Percentiles rank a stretch among this genome's conserved stretches.
phyloP scores from a whole-genome alignment of 2,329 filamentous ascomycete genomes.

The Colletotrichum camelliae region DNA sequence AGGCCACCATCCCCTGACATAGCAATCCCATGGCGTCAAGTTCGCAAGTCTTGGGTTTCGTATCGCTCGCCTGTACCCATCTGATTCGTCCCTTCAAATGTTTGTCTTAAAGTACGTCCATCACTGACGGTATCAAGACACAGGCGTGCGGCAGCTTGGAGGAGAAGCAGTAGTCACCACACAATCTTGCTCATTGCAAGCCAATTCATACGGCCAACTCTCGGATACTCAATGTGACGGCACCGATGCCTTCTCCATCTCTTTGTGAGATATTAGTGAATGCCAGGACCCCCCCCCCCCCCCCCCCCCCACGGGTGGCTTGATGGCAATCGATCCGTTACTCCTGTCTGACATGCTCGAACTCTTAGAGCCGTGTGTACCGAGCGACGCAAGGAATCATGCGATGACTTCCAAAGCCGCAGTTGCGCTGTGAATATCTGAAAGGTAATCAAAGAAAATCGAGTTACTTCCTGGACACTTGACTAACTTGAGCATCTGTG shows the following conservation, averaged over 20 bases:
- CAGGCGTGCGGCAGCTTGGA: background rate
- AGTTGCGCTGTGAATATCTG: background rate
- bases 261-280: background rate
- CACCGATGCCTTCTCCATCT: background rate
- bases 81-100: background rate
- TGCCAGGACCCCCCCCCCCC: background rate
- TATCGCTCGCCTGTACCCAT: background rate
- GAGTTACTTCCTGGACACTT: background rate
- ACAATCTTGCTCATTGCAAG: background rate
- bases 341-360: background rate
- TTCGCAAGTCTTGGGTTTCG: background rate
- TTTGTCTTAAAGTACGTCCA: background rate
- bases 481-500: background rate
- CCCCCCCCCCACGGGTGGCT: background rate
- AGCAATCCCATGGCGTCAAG: background rate
- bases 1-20: background rate
- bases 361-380: background rate
- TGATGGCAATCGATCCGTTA: background rate
- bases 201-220: background rate
- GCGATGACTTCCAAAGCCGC: background rate
- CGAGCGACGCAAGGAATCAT: background rate
- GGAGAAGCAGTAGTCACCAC: background rate
- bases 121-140: background rate
- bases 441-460: background rate
- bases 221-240: background rate